Percentiles rank a stretch among this genome's conserved stretches.
phyloP scores from a whole-genome alignment of 129 eudicot genomes.

The Lactuca sativa region DNA sequence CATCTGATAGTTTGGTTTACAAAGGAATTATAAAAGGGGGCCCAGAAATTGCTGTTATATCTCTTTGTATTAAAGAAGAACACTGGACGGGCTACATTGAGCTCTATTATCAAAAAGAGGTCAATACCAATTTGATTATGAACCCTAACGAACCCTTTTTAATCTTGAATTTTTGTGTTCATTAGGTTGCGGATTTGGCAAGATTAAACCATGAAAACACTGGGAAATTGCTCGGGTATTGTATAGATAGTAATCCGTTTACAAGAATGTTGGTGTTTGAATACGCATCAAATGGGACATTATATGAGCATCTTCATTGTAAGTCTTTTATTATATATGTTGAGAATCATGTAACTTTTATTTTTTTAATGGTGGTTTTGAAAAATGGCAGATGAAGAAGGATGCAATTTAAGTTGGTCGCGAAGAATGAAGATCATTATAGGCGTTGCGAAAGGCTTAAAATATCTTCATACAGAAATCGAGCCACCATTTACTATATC shows the following conservation, averaged over 20 bases:
- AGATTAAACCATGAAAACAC: conserved; percentile 76
- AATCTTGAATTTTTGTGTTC: conserved; percentile 5
- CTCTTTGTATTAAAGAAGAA: conserved; percentile 88
- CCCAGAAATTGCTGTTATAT: conserved; percentile 90
- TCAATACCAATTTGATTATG: neutral
- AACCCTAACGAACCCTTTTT: neutral
- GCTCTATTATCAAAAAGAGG: conserved; percentile 94
- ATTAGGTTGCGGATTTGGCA: conserved; percentile 90
- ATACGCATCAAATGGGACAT: conserved; percentile 93
- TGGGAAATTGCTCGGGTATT: conserved; percentile 83
- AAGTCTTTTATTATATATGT: conserved; percentile 21
- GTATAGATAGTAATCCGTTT: conserved; percentile 72
- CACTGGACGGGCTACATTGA: conserved; percentile 90
- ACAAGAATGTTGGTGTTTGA: conserved; percentile 95
- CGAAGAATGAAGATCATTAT: conserved; percentile 85
- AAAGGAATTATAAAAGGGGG: conserved; percentile 87
- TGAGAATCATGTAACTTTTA: neutral
- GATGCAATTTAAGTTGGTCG: conserved; percentile 85
- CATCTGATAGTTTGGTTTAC: conserved; percentile 80
- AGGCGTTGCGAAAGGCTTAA: conserved; percentile 82
- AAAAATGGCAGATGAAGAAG: conserved; percentile 69
- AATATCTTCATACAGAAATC: conserved; percentile 86
- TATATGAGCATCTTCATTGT: conserved; percentile 95
- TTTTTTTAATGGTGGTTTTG: neutral
- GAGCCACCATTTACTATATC: conserved; percentile 91